Evolutionary conservation across 345 rosid genomes (phyloP).

Genomic region (Chamaenerion angustifolium): DNA sequence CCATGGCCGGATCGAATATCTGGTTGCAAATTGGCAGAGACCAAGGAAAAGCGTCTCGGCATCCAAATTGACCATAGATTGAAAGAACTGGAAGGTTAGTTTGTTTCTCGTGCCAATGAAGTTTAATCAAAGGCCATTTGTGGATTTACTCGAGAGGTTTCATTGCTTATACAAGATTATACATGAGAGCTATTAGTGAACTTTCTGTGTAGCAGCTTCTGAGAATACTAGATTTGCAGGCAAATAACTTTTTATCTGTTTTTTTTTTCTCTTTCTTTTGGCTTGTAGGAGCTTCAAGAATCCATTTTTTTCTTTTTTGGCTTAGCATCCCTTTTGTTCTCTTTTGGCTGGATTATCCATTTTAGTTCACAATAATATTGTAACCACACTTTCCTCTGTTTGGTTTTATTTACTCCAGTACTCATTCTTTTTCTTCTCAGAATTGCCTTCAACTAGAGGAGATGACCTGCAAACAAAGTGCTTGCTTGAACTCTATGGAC

Average conservation of each 20-base stretch:
- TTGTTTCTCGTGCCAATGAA: background rate
- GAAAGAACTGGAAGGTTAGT: constrained; percentile 73
- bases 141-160: too few species aligned
- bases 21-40: constrained; percentile 38
- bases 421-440: constrained; percentile 30
- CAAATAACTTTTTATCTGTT: too few species aligned
- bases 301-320: too few species aligned
- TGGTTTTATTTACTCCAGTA: background rate
- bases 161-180: too few species aligned
- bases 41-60: constrained; percentile 35
- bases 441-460: constrained; percentile 79
- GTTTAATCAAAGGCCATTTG: background rate
- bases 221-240: too few species aligned
- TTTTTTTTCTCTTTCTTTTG: too few species aligned
- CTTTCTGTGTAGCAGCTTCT: too few species aligned
- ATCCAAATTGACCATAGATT: constrained; percentile 58
- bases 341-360: background rate
- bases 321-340: background rate
- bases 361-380: background rate
- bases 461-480: constrained; percentile 89
- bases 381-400: background rate
- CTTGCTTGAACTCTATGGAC: constrained; percentile 81
- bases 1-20: constrained; percentile 45
- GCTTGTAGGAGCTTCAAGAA: too few species aligned
- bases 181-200: too few species aligned